Percentiles rank a stretch among this genome's conserved stretches.
These are phyloP conservation scores for Stephania japonica DNA, from an alignment of 164 flowering plant genomes.

Conservation along the genomic window DNA sequence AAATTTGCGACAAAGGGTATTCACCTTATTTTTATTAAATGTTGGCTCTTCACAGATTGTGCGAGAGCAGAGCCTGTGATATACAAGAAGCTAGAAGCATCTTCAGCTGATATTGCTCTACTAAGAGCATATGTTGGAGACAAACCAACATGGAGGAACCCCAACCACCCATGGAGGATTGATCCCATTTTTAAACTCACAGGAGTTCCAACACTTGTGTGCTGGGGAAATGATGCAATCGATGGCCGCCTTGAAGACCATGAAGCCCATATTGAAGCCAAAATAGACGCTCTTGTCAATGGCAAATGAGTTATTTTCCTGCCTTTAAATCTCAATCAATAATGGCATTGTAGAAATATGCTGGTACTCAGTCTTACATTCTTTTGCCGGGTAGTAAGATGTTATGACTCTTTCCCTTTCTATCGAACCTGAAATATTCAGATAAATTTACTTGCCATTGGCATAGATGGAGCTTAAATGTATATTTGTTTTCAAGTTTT, in stretches of 20 bases:
- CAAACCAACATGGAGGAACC: slow-evolving; percentile 87
- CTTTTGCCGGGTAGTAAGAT: too few relatives aligned
- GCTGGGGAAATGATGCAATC: slow-evolving; percentile 67
- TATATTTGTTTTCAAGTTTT: too few relatives aligned
- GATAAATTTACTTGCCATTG: too few relatives aligned
- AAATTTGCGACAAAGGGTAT: neutral
- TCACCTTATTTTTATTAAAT: neutral
- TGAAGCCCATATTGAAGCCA: slow-evolving; percentile 74
- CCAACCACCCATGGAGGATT: slow-evolving; percentile 69
- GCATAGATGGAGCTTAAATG: too few relatives aligned
- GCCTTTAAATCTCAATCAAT: too few relatives aligned
- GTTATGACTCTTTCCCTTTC: too few relatives aligned
- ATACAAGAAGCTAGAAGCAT: slow-evolving; percentile 68
- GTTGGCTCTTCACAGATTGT: slow-evolving; percentile 47
- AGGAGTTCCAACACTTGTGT: slow-evolving; percentile 84
- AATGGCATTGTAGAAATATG: too few relatives aligned
- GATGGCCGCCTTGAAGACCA: slow-evolving; percentile 82
- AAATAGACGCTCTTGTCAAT: slow-evolving; percentile 57
- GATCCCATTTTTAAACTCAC: slow-evolving; percentile 75
- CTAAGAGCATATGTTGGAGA: slow-evolving; percentile 93
- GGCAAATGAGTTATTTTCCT: slow-evolving; percentile 8
- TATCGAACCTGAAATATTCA: too few relatives aligned
- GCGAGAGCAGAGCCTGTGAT: slow-evolving; percentile 95
- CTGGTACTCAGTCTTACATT: too few relatives aligned
- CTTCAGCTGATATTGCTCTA: slow-evolving; percentile 46